Base-by-base conservation (phyloP, 1,139 yeast genomes). In the Torulaspora globosa region DNA sequence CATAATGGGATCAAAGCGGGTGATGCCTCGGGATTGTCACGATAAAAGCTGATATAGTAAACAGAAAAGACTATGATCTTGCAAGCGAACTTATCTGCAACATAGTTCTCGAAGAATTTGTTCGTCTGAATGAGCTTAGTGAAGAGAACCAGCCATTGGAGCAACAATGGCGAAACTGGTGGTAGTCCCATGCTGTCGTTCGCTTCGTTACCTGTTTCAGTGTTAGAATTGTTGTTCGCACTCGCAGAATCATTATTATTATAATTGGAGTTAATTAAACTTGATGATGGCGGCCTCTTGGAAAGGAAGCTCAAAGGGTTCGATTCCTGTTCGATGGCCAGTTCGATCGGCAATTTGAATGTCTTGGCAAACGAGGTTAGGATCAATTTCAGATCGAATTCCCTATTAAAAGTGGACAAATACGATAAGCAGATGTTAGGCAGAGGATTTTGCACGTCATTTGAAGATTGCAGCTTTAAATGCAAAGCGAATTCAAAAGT, bases 81-180 rank as follows among this genome's bases (percentile, higher is more conserved):
- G 27, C 75, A 71, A 7, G 79, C 74, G 50, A 72, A 73, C 38
- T 73, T 71, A 18, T 71, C 69, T 1, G 76, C 71, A 27, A 84
- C 68, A 46, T 76, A 68, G 7, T 68, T 60, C 51, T 74, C 74
- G 55, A 82, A 80, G 28, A 60, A 59, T 47, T 69, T 70, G 65
- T 90, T 90, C 55, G 89, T 82, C 61, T 86, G 94, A 32, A 79
- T 68, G 42, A 88, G 66, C 58, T 86, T 96, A 87, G 95, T 86
- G 16, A 84, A 59, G 7, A 90, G 62, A 65, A 84, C 74, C 3
- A 79, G 62, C 18, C 78, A 62, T 56, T 85, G 92, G 2, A 69
- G 63, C 3, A 78, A 63, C 79, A 84, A 75, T 1, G 73, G 56
- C 0, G 81, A 72, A 1, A 82, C 71, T 9, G 65, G 66, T 2